These are phyloP conservation scores for Nepenthes gracilis DNA, from an alignment of 148 eudicot species.

Conservation along the genomic window DNA sequence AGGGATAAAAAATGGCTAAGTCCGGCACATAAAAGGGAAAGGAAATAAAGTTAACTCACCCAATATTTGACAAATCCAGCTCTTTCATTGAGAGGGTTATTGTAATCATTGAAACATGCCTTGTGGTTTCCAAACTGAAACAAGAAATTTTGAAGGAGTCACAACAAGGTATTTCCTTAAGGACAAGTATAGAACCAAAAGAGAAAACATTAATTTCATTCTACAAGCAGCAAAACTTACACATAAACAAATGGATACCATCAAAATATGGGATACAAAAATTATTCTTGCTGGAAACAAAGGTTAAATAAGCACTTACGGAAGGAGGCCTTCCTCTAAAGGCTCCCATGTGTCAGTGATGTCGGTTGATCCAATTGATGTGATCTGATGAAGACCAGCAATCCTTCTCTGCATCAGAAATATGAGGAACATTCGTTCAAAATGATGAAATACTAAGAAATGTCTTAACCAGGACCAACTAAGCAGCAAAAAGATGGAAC, in stretches of 20 bases:
- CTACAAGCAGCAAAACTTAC: background rate
- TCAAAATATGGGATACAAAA: background rate
- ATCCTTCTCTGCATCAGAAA: conserved; percentile 63
- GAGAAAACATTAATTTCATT: background rate
- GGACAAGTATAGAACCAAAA: background rate
- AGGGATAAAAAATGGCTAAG: background rate
- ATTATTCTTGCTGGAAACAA: background rate
- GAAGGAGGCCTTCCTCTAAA: conserved; percentile 93
- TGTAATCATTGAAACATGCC: conserved; percentile 95
- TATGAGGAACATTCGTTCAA: background rate
- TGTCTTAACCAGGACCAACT: background rate
- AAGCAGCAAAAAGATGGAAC: conserved; percentile 15
- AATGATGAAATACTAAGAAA: background rate
- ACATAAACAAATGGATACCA: background rate
- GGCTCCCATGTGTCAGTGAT: conserved; percentile 99
- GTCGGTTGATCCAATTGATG: conserved; percentile 79
- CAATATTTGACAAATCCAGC: conserved; percentile 50
- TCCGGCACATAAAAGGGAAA: background rate
- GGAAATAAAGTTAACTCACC: conserved; percentile 41
- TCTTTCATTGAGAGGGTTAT: conserved; percentile 70
- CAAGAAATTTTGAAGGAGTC: background rate
- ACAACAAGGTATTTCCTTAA: background rate
- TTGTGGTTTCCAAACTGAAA: conserved; percentile 77
- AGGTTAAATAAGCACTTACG: conserved; percentile 37
- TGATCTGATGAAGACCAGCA: conserved; percentile 91